Evolutionary conservation across 2,329 filamentous ascomycete species (phyloP), one percentile per base, ranked within the genome.

Genomic region (Aaosphaeria arxii): DNA sequence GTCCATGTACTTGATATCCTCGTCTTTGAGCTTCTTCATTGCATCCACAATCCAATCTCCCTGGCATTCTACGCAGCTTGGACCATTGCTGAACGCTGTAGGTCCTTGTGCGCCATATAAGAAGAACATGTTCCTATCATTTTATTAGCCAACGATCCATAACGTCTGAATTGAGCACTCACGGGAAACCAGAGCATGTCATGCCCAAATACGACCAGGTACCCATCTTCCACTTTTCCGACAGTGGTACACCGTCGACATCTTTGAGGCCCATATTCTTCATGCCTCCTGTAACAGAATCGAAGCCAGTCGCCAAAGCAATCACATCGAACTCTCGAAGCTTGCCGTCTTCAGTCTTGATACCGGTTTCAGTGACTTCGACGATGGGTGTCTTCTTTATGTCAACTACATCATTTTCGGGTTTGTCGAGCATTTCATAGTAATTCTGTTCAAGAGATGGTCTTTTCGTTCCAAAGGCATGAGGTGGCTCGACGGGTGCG

Each of bases 401-500:
- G 49, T 76, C 68, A 32, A 77, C 60, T 11, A 77, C 66, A 24
- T 66, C 62, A 43, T 75, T 74, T 48, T 76, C 66, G 5, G 70
- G 67, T 33, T 58, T 64, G 53, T 76, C 70, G 9, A 77, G 59
- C 53, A 72, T 62, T 54, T 77, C 74, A 44, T 77, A 77, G 51
- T 67, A 77, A 54, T 74, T 68, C 46, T 76, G 74, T 55, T 77
- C 74, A 2, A 77, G 63, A 35, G 66, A 71, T 6, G 73, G 72
- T n/a, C 75, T 61, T 62, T 77, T 77, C 11, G 71, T 73, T 7
- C 75, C 75, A 45, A 73, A 77, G 0, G 72, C 65, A 50, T 77
- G 74, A 0, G 71, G 72, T 13, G 70, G 68, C 54, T 73, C 62
- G 11, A 71, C 57, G 0, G 75, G 75, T 6, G 74, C 74, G n/a